phyloP scores from a whole-genome alignment of 1,284 basidiomycete genomes.

The Ustilago nuda region DNA sequence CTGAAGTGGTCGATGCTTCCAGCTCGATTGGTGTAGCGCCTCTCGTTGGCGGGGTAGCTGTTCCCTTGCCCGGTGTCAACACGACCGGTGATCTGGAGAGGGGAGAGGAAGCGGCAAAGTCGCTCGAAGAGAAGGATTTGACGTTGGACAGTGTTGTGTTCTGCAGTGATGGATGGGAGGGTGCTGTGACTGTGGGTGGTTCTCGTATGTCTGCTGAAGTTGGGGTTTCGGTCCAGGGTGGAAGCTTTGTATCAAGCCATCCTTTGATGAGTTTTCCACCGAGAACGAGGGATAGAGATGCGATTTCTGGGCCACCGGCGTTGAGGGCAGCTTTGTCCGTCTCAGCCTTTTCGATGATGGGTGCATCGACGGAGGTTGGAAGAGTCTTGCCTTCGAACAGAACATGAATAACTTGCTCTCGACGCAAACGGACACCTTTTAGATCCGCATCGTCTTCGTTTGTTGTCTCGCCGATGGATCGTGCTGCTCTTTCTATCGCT shows the following conservation, averaged over 20 bases:
- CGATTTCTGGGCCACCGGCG: constrained; percentile 20
- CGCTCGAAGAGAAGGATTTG: constrained; percentile 44
- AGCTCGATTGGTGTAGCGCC: constrained; percentile 39
- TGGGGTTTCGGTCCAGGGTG: constrained; percentile 29
- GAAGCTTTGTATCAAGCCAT: constrained; percentile 45
- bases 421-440: constrained; percentile 54
- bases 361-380: not conserved
- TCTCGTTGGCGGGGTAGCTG: constrained; percentile 13
- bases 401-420: constrained; percentile 57
- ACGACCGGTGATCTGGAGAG: constrained; percentile 13
- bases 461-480: constrained; percentile 23
- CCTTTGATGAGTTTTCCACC: constrained; percentile 53
- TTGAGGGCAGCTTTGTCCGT: not conserved
- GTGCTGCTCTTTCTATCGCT: constrained; percentile 20
- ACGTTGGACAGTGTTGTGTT: constrained; percentile 33
- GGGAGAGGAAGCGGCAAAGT: constrained; percentile 19
- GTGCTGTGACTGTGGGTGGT: constrained; percentile 22
- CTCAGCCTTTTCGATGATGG: not conserved
- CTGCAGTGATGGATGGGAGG: constrained; percentile 17
- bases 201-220: constrained; percentile 36
- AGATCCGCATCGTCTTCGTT: constrained; percentile 43
- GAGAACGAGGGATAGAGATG: constrained; percentile 39
- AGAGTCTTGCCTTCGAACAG: constrained; percentile 45
- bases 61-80: constrained; percentile 20
- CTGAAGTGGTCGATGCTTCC: constrained; percentile 15